These are phyloP conservation scores for Salix brachista DNA, from an alignment of 345 rosid species.

Conservation along the genomic window DNA sequence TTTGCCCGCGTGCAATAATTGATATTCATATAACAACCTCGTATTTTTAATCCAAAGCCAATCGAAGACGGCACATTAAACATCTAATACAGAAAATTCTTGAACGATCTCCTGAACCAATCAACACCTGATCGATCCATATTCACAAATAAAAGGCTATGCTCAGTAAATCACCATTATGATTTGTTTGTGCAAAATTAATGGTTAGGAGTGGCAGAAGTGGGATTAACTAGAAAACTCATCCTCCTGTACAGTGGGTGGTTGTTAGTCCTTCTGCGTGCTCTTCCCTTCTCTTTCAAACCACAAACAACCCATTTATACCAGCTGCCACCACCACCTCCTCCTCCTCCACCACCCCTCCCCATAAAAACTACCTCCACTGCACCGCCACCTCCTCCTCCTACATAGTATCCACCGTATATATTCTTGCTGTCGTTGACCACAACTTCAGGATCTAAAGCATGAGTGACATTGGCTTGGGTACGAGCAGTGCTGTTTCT, in stretches of 20 bases:
- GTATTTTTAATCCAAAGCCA: not conserved
- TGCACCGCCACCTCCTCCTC: no score
- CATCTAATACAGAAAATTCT: not conserved
- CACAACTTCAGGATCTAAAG: not conserved
- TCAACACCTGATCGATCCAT: not conserved
- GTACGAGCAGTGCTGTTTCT: not conserved
- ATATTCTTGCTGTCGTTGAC: no score
- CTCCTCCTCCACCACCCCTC: no score
- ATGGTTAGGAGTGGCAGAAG: not conserved
- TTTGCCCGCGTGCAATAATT: no score
- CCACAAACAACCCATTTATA: not conserved
- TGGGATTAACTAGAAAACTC: not conserved
- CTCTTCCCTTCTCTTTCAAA: not conserved
- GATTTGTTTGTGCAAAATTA: not conserved
- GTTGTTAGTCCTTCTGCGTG: not conserved
- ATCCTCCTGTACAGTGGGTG: not conserved
- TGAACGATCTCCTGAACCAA: no score
- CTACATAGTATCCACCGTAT: no score
- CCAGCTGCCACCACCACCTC: not conserved
- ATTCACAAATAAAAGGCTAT: not conserved
- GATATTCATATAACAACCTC: rapidly evolving
- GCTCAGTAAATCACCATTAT: not conserved
- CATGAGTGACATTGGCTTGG: not conserved
- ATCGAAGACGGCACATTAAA: not conserved
- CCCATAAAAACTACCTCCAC: no score